Evolutionary conservation across 192 early-diverging fungal species (phyloP).

Genomic region (Diversispora eburnea): DNA sequence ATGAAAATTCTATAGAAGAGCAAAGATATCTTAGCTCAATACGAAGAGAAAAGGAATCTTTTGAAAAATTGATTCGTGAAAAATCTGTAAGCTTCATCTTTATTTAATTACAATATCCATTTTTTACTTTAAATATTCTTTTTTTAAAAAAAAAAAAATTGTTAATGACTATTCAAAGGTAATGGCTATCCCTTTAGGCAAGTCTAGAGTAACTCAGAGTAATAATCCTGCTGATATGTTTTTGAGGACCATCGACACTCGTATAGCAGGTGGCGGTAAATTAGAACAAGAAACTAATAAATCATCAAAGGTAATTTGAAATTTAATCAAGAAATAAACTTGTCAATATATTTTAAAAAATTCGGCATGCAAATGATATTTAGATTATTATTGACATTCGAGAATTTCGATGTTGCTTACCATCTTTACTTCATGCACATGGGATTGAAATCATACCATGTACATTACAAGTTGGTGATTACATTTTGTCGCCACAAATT

Average conservation of each 20-base stretch:
- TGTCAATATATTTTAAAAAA: too few relatives aligned
- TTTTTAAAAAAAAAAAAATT: background rate
- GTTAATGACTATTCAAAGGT: constrained; percentile 39
- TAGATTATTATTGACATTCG: constrained; percentile 84
- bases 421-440: constrained; percentile 75
- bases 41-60: constrained; percentile 87
- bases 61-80: constrained; percentile 86
- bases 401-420: constrained; percentile 91
- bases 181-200: constrained; percentile 76
- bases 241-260: constrained; percentile 48
- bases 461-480: constrained; percentile 92
- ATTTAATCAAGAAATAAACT: background rate
- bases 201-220: constrained; percentile 12
- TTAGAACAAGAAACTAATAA: constrained; percentile 1
- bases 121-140: background rate
- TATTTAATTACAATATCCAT: background rate
- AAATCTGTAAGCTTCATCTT: constrained; percentile 60
- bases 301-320: constrained; percentile 17
- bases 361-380: background rate
- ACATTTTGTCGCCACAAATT: constrained; percentile 79
- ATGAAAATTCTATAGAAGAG: constrained; percentile 94
- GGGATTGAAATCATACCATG: constrained; percentile 73
- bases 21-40: constrained; percentile 83
- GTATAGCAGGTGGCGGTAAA: constrained; percentile 61
- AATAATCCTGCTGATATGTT: constrained; percentile 18